A percentile compares a stretch with the other conserved stretches of the same genome.
These are phyloP conservation scores for Discostella pseudostelligera DNA, from an alignment of 108 stramenopile genomes.

Conservation along the genomic window DNA sequence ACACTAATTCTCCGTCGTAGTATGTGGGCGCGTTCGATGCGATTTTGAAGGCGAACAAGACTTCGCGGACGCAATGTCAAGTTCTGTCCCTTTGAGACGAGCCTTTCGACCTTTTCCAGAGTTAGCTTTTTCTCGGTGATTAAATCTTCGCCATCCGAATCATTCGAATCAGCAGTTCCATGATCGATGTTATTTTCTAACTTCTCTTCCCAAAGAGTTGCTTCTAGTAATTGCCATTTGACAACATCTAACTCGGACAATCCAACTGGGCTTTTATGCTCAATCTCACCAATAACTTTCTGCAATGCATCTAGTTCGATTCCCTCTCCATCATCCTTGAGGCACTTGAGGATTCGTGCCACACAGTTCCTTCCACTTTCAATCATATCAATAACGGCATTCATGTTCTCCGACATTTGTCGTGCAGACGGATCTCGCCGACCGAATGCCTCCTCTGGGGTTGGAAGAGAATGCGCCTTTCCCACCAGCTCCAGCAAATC, in stretches of 20 bases:
- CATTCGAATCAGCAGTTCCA: slow-evolving; percentile 49
- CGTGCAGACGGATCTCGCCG: slow-evolving; percentile 40
- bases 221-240: slow-evolving; percentile 33
- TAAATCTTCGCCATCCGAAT: slow-evolving; percentile 32
- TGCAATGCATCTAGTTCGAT: slow-evolving; percentile 59
- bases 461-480: slow-evolving; percentile 49
- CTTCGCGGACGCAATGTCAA: slow-evolving; percentile 44
- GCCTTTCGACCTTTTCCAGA: slow-evolving; percentile 42
- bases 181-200: slow-evolving; percentile 36
- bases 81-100: slow-evolving; percentile 36
- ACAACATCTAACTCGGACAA: slow-evolving; percentile 48
- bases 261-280: slow-evolving; percentile 38
- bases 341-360: slow-evolving; percentile 29
- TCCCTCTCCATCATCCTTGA: slow-evolving; percentile 57
- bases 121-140: slow-evolving; percentile 43
- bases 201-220: slow-evolving; percentile 37
- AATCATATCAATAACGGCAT: slow-evolving; percentile 42
- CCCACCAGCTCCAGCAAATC: slow-evolving; percentile 38
- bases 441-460: slow-evolving; percentile 48
- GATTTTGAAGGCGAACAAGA: slow-evolving; percentile 50
- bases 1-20: slow-evolving; percentile 51
- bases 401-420: slow-evolving; percentile 47
- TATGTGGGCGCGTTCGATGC: slow-evolving; percentile 58
- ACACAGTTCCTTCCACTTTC: slow-evolving; percentile 43
- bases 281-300: slow-evolving; percentile 48